A percentile compares a stretch with the other conserved stretches of the same genome.
phyloP scores from a whole-genome alignment of 2,329 filamentous ascomycete species.

The Pezizomycotina sp. region DNA sequence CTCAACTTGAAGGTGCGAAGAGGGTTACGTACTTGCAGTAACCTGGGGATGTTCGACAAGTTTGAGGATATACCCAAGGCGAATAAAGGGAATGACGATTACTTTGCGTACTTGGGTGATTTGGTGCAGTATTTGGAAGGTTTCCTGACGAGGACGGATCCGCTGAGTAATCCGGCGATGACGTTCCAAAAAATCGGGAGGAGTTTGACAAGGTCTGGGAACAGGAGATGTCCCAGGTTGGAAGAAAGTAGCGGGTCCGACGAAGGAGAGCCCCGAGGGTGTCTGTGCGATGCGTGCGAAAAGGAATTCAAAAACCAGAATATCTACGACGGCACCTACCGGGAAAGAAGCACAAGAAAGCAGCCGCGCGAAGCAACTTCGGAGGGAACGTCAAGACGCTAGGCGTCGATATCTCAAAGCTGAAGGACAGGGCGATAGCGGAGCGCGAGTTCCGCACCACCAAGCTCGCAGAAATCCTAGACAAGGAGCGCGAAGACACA shows the following conservation, averaged over 20 bases:
- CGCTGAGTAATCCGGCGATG: conserved; percentile 70
- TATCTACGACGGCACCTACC: conserved; percentile 79
- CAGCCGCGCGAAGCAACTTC: conserved; percentile 37
- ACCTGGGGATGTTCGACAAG: conserved; percentile 76
- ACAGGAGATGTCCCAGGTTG: conserved; percentile 50
- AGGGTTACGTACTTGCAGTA: conserved; percentile 69
- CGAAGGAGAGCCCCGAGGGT: conserved; percentile 45
- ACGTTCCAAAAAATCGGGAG: conserved; percentile 59
- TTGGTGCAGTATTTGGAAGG: conserved; percentile 70
- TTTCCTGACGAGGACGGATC: conserved; percentile 70
- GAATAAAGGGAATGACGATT: conserved; percentile 82
- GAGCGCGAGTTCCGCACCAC: conserved; percentile 73
- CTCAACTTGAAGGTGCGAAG: conserved; percentile 79
- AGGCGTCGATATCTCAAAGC: conserved; percentile 34
- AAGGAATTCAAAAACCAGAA: conserved; percentile 94
- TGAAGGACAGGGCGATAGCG: conserved; percentile 82
- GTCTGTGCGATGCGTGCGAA: conserved; percentile 80
- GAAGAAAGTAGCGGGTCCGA: conserved; percentile 23
- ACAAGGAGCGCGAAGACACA: conserved; percentile 74
- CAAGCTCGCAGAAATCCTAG: conserved; percentile 65
- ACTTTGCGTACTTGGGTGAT: conserved; percentile 74
- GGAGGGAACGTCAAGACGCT: conserved; percentile 13
- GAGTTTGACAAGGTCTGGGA: conserved; percentile 78
- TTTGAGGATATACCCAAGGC: conserved; percentile 63
- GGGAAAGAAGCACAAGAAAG: conserved; percentile 85